These are phyloP conservation scores for Dioscorea zingiberensis DNA, from an alignment of 106 monocot genomes.

Conservation along the genomic window DNA sequence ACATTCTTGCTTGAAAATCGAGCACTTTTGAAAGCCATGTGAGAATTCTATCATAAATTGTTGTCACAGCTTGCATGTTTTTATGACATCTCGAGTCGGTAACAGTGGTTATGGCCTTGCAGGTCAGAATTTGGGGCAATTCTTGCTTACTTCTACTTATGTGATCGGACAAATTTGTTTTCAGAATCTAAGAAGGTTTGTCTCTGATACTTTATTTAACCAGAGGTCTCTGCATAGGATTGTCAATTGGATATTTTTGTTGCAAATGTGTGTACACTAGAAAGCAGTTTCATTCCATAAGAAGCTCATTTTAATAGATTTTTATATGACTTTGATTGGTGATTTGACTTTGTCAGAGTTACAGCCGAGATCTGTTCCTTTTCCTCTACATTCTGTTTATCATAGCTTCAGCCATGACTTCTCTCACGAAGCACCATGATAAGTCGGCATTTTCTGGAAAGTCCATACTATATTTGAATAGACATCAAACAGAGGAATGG, in stretches of 20 bases:
- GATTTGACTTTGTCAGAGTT: conserved; percentile 20
- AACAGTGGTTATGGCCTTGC: conserved; percentile 13
- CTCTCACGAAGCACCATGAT: conserved; percentile 44
- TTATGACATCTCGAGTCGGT: not conserved
- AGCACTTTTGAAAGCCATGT: conserved; percentile 64
- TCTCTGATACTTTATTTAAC: not conserved
- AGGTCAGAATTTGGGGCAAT: conserved; percentile 73
- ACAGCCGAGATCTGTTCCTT: conserved; percentile 45
- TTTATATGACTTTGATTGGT: not conserved
- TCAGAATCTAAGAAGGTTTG: conserved; percentile 48
- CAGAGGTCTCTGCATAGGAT: too few species aligned
- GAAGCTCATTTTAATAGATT: not conserved
- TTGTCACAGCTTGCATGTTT: too few species aligned
- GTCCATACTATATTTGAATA: conserved; percentile 42
- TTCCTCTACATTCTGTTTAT: conserved; percentile 50
- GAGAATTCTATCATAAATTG: conserved; percentile 18
- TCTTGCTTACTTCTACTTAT: conserved; percentile 72
- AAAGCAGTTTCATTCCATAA: not conserved
- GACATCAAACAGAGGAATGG: conserved; percentile 59
- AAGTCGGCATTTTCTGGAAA: conserved; percentile 48
- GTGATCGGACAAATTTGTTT: conserved; percentile 75
- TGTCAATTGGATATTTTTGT: too few species aligned
- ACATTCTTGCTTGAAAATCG: conserved; percentile 77
- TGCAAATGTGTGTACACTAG: too few species aligned
- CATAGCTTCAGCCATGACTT: conserved; percentile 42